These are phyloP conservation scores for Warburgia ugandensis DNA, from an alignment of 164 flowering plant species.

Conservation along the genomic window DNA sequence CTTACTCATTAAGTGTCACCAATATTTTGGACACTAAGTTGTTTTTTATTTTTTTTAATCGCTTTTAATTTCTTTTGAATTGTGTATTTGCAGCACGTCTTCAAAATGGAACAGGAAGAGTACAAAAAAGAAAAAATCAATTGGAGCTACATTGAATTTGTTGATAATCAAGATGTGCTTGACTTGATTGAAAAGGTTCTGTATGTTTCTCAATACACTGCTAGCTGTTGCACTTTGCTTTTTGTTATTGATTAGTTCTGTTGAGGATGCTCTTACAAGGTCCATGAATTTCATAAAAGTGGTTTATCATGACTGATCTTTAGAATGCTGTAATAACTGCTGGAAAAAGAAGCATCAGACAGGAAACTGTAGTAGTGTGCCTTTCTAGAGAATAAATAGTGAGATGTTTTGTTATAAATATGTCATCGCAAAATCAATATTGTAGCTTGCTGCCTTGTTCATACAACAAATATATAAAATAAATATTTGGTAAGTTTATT, in stretches of 20 bases:
- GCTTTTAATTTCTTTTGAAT: background rate
- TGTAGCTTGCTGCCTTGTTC: no score
- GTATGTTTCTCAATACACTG: background rate
- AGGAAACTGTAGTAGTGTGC: no score
- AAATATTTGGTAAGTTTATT: no score
- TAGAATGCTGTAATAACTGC: no score
- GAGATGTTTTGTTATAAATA: no score
- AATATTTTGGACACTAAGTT: background rate
- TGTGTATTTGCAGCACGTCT: conserved; percentile 66
- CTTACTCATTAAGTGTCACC: conserved; percentile 1
- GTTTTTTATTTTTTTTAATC: background rate
- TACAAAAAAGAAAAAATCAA: conserved; percentile 85
- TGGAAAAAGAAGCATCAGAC: no score
- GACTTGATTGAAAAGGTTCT: conserved; percentile 91
- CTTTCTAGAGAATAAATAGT: no score
- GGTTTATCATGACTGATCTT: no score
- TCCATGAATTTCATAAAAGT: no score
- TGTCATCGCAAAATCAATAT: no score
- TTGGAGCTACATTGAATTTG: conserved; percentile 98
- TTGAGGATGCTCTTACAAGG: no score
- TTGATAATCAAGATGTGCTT: conserved; percentile 94
- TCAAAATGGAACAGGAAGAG: conserved; percentile 99
- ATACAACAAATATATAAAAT: no score
- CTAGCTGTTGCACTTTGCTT: background rate
- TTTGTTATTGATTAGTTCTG: background rate